Base-by-base conservation (phyloP, 305 asterid species). In the Fraxinus velutina region DNA sequence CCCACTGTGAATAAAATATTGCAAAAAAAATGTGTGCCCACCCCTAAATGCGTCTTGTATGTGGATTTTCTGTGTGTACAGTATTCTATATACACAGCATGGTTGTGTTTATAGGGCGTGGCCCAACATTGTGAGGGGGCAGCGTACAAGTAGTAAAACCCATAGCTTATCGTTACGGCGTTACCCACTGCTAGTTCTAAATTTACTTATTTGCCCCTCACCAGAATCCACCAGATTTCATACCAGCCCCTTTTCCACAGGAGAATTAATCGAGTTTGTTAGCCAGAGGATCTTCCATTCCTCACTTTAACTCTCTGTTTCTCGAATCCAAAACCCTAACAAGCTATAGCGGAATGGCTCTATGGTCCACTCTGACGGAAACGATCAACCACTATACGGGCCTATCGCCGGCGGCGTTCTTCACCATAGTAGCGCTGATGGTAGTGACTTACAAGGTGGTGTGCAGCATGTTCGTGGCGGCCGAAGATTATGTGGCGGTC, bases 331-430 rank as follows among this genome's bases (percentile, higher is more conserved):
- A 27, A 68, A 9, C 36, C 36, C 73, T 12, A 10, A 9, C 73
- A 66, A 66, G 0, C 3, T 36, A 36, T 68, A 68, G 34, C 72
- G 34, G 32, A 68, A 90, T 88, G 92, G 91, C 90, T 81, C 7
- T 83, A 5, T 92, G 91, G 93, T 81, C 84, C 36, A 85, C 87
- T 29, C 17, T 88, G 15, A 85, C 91, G 79, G 92, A 84, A 22
- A 75, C 90, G 76, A 89, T 92, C 87, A 75, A 81, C 89, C 60
- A 83, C 66, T 90, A 89, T 89, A 92, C 94, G 2, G 98, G 97
- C 4, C 86, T 95, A 21, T 92, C 97, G 1, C 93, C 97, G 80
- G 76, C 92, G 84, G 90, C 92, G 27, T 90, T 94, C 80, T 92
- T 91, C 90, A 92, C 98, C 0, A 83, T 94, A 19, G 47, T 83